Evolutionary conservation across 2,329 filamentous ascomycete species (phyloP), one percentile per base, ranked within the genome.

Genomic region (Stagonosporopsis tanaceti): DNA sequence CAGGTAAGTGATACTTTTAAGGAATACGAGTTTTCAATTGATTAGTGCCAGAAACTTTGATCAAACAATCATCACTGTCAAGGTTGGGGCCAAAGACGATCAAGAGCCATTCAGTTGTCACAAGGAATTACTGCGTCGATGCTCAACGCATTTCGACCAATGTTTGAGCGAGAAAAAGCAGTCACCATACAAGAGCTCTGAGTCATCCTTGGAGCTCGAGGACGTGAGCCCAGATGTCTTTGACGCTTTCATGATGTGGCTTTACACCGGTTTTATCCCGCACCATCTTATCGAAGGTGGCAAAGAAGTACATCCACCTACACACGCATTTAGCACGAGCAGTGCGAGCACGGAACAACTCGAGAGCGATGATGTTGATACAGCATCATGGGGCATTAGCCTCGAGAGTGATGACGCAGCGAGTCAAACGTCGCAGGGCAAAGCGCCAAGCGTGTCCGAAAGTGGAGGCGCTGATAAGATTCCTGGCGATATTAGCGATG

Each of bases 231-330:
- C 72, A n/a, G 72, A 75, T 50, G 71, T 74, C n/a, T 75, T 75
- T 44, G 72, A 75, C 56, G 68, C 71, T 7, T 75, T 75, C 52
- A 73, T 75, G 71, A 62, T 75, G 51, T 75, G 72, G 72, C 57
- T 75, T n/a, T 73, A 75, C 51, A 75, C 72, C 6, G 72, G 72
- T 8, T 69, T 71, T 47, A 73, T 75, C 22, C 72, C 72, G 6
- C 72, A 75, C 24, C 72, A 75, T 63, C 65, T 75, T 6, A 74
- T 75, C 42, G 72, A 75, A 55, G 72, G 72, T 6, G 67, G 70
- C 2, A 74, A 73, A 45, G 72, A 75, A 44, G 51, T 71, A 8
- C 66, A 70, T 22, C 60, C 69, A 8, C 69, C 68, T 5, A 66
- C 69, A n/a, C 70, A 69, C 37, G 61, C 67, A 20, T 62, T 71